Base-by-base conservation (phyloP, 805 yeast species). In the Candida fluviatilis region DNA sequence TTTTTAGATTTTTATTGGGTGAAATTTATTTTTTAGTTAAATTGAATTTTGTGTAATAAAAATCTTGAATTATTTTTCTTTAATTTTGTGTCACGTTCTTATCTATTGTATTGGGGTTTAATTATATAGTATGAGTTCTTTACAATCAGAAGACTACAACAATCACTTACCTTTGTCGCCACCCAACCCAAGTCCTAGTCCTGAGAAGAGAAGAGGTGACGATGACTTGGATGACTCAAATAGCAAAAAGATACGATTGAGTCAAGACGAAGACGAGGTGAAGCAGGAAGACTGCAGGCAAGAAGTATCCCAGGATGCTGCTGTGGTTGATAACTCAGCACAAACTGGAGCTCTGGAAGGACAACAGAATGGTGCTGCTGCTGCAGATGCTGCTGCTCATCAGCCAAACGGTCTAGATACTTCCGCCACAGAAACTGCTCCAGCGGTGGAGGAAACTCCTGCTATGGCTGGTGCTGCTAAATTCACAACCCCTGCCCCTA, bases 401-500 rank as follows among this genome's bases (percentile, higher is more conserved):
- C 7, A 11, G 10, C 7, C 25, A 23, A 23, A 23, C 25, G 10
- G 11, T 8, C 11, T 11, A 23, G 25, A 23, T 11, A 23, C 25
- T 11, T 8, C 25, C 25, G n/a, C n/a, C 17, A 13, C 18, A 8
- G 28, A 19, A 33, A 11, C 8, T 10, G 11, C 13, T 13, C 10
- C 11, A 7, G 23, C 30, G 13, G 8, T 5, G 13, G n/a, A 26
- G 17, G 21, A 16, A 15, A 19, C 23, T n/a, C 19, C 38, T 11
- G 18, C 34, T 13, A 25, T 46, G 19, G 41, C 50, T 1, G 34
- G 36, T 12, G 40, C 54, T 12, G 41, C 43, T 31, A 41, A 30
- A 31, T 49, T 47, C 37, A 44, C 47, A 23, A 61, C 55, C 7
- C 88, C 93, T 2, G 91, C 90, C 3, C 90, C 93, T 10, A 74